Evolutionary conservation across 2,329 filamentous ascomycete genomes (phyloP), one percentile per base, ranked within the genome.

Genomic region (Alternaria longipes): DNA sequence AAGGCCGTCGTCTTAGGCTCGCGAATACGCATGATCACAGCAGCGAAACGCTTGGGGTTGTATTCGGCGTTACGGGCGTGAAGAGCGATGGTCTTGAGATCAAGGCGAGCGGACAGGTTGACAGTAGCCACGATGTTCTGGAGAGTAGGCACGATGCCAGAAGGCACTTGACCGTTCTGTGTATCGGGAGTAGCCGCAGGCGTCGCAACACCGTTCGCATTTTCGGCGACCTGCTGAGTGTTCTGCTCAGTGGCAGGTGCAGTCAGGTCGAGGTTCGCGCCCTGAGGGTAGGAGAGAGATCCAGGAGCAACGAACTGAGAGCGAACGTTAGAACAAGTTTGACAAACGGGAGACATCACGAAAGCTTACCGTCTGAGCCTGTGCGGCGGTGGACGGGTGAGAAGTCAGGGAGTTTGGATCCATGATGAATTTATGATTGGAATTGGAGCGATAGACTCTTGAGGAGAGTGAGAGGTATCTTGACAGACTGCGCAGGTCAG

Each of bases 1-100:
- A 99, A 84, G 6, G 95, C 95, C 3, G 95, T 99, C 5, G 95
- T 99, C 86, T 99, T 99, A 63, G 95, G 95, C 76, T 99, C 95
- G 76, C 95, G 94, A 72, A 99, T 99, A 84, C 95, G 93, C 95
- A 99, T 98, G 81, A 99, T 98, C 69, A 98, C 94, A 78, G 94
- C 94, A 74, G 94, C 95, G 79, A 98, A 98, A 91, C 94, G 94
- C 93, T 97, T 97, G 65, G 93, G 94, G 79, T 97, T 97, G 86
- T 97, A 97, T 86, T 98, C 95, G 67, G 95, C 95, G 81, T 98
- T 99, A 82, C 95, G 90, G 67, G 95, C 95, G 82, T 99, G 95
- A 79, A 98, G 87, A 74, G 95, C 95, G 80, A 99, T 98, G 74
- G 95, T 98, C 91, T 98, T 98, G 72, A 99, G 87, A 80, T 99